These are phyloP conservation scores for Fusarium domesticum DNA, from an alignment of 2,329 filamentous ascomycete genomes.

Conservation along the genomic window DNA sequence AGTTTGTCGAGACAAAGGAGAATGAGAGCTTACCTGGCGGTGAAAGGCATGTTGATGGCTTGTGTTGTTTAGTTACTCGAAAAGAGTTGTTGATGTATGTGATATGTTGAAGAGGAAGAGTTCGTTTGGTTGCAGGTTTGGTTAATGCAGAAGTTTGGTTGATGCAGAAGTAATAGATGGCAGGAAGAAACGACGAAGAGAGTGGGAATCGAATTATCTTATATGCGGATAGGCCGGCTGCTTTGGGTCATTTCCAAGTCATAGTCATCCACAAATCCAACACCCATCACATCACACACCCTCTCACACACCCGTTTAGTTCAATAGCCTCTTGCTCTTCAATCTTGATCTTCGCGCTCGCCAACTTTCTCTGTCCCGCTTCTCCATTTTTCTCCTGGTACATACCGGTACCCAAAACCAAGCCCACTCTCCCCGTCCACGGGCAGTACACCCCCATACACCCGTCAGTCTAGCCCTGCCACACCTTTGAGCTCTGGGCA, in stretches of 20 bases:
- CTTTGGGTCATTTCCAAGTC: slow-evolving; percentile 11
- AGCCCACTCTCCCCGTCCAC: slow-evolving; percentile 8
- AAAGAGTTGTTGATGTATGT: slow-evolving; percentile 5
- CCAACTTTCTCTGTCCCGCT: slow-evolving; percentile 1
- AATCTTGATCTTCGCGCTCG: background rate
- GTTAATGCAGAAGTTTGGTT: background rate
- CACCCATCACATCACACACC: slow-evolving; percentile 9
- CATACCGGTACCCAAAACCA: slow-evolving; percentile 15
- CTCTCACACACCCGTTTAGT: slow-evolving; percentile 16
- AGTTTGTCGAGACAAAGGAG: slow-evolving; percentile 8
- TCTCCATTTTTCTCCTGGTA: slow-evolving; percentile 8
- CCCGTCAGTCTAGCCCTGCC: slow-evolving; percentile 18
- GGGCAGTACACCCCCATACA: slow-evolving; percentile 6
- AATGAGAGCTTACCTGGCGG: slow-evolving; percentile 47
- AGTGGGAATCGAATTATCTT: slow-evolving; percentile 23
- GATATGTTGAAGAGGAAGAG: slow-evolving; percentile 6
- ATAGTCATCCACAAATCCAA: slow-evolving; percentile 17
- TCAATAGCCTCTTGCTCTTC: slow-evolving; percentile 13
- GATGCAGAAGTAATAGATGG: slow-evolving; percentile 2
- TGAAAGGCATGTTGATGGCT: slow-evolving; percentile 55
- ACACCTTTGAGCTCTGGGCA: slow-evolving; percentile 18
- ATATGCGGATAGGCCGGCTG: slow-evolving; percentile 23
- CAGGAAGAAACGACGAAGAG: background rate
- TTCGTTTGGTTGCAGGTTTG: slow-evolving; percentile 4
- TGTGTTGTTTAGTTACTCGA: slow-evolving; percentile 15